Percentiles rank a stretch among this genome's conserved stretches.
Evolutionary conservation across 2,329 filamentous ascomycete species (phyloP).

Genomic region (Alternaria triticimaculans): DNA sequence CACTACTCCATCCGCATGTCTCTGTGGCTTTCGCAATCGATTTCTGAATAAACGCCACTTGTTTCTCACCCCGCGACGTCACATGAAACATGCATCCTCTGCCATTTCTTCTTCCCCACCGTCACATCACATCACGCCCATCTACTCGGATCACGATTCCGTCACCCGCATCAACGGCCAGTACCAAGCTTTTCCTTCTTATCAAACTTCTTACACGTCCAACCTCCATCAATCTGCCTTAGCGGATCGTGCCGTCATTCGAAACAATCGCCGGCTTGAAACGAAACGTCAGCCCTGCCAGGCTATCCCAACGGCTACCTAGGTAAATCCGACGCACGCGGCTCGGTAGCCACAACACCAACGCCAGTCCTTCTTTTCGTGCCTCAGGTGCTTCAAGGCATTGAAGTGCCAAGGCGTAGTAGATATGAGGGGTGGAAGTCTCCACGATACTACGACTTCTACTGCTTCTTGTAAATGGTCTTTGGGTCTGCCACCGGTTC

Average conservation of each 20-base stretch:
- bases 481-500: neutral
- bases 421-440: neutral
- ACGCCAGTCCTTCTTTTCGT: neutral
- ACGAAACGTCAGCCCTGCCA: slow-evolving; percentile 19
- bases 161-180: slow-evolving; percentile 15
- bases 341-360: neutral
- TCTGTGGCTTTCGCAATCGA: neutral
- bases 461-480: neutral
- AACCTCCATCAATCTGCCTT: slow-evolving; percentile 13
- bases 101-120: neutral
- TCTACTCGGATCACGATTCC: neutral
- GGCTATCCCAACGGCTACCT: slow-evolving; percentile 3
- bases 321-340: neutral
- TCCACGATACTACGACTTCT: slow-evolving; percentile 1
- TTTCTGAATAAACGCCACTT: neutral
- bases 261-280: slow-evolving; percentile 25
- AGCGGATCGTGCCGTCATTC: slow-evolving; percentile 20
- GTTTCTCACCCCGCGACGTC: neutral
- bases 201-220: slow-evolving; percentile 20
- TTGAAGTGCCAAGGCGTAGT: neutral
- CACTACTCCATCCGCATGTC: neutral
- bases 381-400: neutral
- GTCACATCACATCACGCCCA: slow-evolving; percentile 1
- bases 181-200: slow-evolving; percentile 24
- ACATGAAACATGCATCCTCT: slow-evolving; percentile 4